These are phyloP conservation scores for Ambrosiella xylebori DNA, from an alignment of 2,329 filamentous ascomycete genomes.

Conservation along the genomic window DNA sequence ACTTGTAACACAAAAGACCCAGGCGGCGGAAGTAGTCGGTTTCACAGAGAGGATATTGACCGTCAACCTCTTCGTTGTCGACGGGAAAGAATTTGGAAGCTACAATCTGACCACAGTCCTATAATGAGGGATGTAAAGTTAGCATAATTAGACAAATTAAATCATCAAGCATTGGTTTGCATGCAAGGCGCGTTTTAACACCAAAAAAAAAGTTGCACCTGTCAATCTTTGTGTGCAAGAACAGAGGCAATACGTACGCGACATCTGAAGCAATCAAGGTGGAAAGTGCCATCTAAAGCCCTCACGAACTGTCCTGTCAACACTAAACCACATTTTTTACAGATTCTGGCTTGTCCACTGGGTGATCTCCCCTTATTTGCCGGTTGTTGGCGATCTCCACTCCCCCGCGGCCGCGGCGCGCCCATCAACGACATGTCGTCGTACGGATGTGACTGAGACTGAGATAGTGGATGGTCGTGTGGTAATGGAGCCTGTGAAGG, in stretches of 20 bases:
- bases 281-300: conserved; percentile 82
- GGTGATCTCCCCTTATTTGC: conserved; percentile 29
- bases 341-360: conserved; percentile 46
- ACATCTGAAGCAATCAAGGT: conserved; percentile 96
- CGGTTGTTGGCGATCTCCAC: conserved; percentile 9
- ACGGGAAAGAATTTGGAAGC: conserved; percentile 98
- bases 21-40: conserved; percentile 93
- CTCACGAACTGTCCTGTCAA: conserved; percentile 92
- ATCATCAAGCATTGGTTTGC: too few relatives aligned
- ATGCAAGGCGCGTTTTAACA: too few relatives aligned
- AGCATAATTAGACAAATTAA: not conserved
- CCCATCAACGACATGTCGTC: not conserved
- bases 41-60: conserved; percentile 90
- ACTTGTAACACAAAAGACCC: conserved; percentile 79
- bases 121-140: conserved; percentile 13
- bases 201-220: not conserved
- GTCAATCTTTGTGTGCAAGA: not conserved
- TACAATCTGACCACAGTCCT: conserved; percentile 96
- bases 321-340: conserved; percentile 75
- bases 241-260: conserved; percentile 44
- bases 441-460: conserved; percentile 5
- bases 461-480: conserved; percentile 5
- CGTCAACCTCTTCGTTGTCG: conserved; percentile 69
- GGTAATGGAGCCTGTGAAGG: conserved; percentile 5
- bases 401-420: conserved; percentile 2